Conservation (phyloP, 2,329 filamentous ascomycete genomes). For the Parastagonospora nodorum region DNA sequence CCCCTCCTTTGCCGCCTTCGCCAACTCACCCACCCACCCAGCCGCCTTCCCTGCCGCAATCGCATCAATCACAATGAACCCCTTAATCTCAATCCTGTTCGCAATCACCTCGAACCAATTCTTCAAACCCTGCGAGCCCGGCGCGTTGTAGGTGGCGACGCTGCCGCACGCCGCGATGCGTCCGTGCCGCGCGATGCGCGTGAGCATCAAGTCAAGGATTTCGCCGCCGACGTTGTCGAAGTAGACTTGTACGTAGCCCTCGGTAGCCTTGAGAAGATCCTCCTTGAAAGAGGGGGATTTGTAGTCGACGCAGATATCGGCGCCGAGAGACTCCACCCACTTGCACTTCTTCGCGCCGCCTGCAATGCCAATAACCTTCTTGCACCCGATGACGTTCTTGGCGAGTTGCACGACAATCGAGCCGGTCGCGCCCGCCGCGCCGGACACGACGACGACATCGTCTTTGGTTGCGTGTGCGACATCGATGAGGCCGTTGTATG, state of each 20-base stretch:
- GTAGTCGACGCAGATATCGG: slow-evolving; percentile 62
- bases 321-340: slow-evolving; percentile 57
- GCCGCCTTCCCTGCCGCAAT: slow-evolving; percentile 33
- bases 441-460: slow-evolving; percentile 76
- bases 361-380: slow-evolving; percentile 58
- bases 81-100: slow-evolving; percentile 51
- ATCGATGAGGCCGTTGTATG: slow-evolving; percentile 74
- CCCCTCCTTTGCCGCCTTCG: slow-evolving; percentile 47
- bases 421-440: slow-evolving; percentile 78
- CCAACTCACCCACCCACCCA: slow-evolving; percentile 27
- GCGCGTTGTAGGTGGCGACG: slow-evolving; percentile 50
- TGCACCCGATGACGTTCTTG: slow-evolving; percentile 54
- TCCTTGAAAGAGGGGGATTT: slow-evolving; percentile 54
- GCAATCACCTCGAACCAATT: slow-evolving; percentile 52
- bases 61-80: slow-evolving; percentile 53
- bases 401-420: slow-evolving; percentile 68
- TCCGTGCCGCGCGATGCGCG: slow-evolving; percentile 48
- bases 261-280: slow-evolving; percentile 54
- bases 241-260: slow-evolving; percentile 58
- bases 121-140: slow-evolving; percentile 38
- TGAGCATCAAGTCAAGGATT: slow-evolving; percentile 54
- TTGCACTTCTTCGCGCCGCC: slow-evolving; percentile 59
- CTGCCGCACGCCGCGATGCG: slow-evolving; percentile 52
- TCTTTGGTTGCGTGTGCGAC: slow-evolving; percentile 68
- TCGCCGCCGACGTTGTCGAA: slow-evolving; percentile 59